Percentiles rank a stretch among this genome's conserved stretches.
Evolutionary conservation across 257 asterid species (phyloP).

Genomic region (Haberlea rhodopensis): DNA sequence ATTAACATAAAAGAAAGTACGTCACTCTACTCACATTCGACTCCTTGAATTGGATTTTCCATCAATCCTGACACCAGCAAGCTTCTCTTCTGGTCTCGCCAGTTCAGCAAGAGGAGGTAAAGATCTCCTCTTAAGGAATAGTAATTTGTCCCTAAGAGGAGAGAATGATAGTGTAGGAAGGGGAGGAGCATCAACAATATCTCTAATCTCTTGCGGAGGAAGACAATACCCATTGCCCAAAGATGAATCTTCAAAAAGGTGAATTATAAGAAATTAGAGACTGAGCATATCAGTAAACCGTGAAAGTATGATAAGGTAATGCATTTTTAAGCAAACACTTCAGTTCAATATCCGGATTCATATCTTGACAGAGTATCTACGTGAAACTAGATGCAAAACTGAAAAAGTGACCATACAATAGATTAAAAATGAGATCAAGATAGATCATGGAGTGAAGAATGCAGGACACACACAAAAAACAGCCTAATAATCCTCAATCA

Average conservation of each 20-base stretch:
- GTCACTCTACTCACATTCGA: constrained; percentile 71
- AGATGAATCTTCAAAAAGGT: constrained; percentile 42
- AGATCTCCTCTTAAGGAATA: constrained; percentile 85
- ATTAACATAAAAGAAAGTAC: not conserved
- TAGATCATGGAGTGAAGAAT: not conserved
- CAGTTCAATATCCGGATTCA: constrained; percentile 6
- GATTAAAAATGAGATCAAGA: constrained; percentile 7
- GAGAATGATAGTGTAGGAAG: constrained; percentile 87
- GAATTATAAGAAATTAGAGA: constrained; percentile 22
- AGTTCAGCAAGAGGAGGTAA: constrained; percentile 80
- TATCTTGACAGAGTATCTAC: not conserved
- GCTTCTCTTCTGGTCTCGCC: constrained; percentile 95
- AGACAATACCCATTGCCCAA: constrained; percentile 66
- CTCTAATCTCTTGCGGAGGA: constrained; percentile 89
- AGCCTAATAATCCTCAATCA: constrained; percentile 13
- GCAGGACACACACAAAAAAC: not conserved
- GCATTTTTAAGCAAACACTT: constrained; percentile 1
- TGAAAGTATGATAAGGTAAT: not conserved
- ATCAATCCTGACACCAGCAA: constrained; percentile 94
- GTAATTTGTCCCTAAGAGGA: constrained; percentile 83
- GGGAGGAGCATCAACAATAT: constrained; percentile 98
- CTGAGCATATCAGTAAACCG: not conserved
- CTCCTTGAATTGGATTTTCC: constrained; percentile 82
- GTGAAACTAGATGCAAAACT: not conserved
- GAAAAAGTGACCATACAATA: not conserved